Evolutionary conservation across 1,284 basidiomycete genomes (phyloP), one percentile per base, ranked within the genome.

Genomic region (Mrakiaceae sp.): DNA sequence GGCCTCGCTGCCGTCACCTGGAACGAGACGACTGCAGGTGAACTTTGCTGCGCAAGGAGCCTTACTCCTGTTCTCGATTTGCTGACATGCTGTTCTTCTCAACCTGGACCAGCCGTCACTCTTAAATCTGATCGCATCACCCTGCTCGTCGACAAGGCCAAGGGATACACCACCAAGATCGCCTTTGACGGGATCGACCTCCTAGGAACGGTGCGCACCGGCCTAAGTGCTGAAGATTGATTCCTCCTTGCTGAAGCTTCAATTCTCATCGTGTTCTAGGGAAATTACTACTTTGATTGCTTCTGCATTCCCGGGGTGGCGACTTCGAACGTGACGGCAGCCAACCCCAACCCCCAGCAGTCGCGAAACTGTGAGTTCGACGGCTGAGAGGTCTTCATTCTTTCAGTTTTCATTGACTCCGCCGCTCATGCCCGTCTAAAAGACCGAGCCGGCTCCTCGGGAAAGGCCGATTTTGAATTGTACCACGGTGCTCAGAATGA

Each of bases 151-250:
- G 66, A 64, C 44, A 68, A 66, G 60, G 58, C 69, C 8, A 44
- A 63, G 10, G 67, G 67, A 9, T 64, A 66, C 2, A 61, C 68
- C 44, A 67, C 62, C 11, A 53, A 63, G 51, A 57, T 70, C 10
- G 48, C 47, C 10, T 63, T 67, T 44, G 69, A 70, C 58, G 60
- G 53, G 5, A 61, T 66, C 52, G 64, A 67, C 50, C 48, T 70
- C 11, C 59, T 70, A 10, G 69, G 69, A 53, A 57, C 64, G 7
- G 60, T 63, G 27, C 49, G 16, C 14, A 12, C 10, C 49, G 6
- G 40, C n/a, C 10, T 46, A 27, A 27, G 27, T 27, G 27, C 27
- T 27, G 27, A 27, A 27, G 11, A 51, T 51, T 51, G 11, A 2
- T 11, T 51, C 49, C 16, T 51, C 49, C 49, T 51, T 27, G 27